Evolutionary conservation across 2,329 filamentous ascomycete species (phyloP).

Genomic region (Gnomoniopsis sp.): DNA sequence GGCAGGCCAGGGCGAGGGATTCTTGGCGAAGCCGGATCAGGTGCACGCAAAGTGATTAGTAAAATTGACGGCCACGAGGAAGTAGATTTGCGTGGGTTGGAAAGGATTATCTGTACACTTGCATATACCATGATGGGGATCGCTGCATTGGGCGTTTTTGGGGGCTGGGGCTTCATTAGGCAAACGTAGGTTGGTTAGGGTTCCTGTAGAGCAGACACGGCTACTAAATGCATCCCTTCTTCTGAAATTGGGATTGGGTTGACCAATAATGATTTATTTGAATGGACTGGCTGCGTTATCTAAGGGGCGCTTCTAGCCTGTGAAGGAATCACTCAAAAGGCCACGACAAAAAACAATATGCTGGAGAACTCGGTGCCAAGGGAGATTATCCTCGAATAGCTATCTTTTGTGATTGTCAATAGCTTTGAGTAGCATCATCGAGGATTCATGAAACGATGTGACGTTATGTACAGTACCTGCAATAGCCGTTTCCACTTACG

Average conservation of each 20-base stretch:
- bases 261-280: too few species aligned
- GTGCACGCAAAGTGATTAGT: not conserved
- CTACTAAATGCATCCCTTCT: not conserved
- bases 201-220: not conserved
- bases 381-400: too few species aligned
- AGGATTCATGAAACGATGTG: too few species aligned
- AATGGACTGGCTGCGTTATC: too few species aligned
- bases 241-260: not conserved
- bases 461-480: too few species aligned
- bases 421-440: too few species aligned
- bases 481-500: too few species aligned
- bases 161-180: not conserved
- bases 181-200: not conserved
- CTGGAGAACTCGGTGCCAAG: too few species aligned
- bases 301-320: too few species aligned
- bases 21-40: constrained; percentile 12
- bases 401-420: too few species aligned
- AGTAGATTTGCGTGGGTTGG: not conserved
- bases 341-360: too few species aligned
- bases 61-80: not conserved
- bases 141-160: constrained; percentile 4
- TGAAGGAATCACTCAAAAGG: too few species aligned
- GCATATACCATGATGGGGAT: not conserved
- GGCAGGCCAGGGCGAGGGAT: constrained; percentile 23
- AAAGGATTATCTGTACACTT: not conserved